Percentiles rank a stretch among this genome's conserved stretches.
phyloP scores from a whole-genome alignment of 1,284 basidiomycete genomes.

The Pyrrhoderma noxium region DNA sequence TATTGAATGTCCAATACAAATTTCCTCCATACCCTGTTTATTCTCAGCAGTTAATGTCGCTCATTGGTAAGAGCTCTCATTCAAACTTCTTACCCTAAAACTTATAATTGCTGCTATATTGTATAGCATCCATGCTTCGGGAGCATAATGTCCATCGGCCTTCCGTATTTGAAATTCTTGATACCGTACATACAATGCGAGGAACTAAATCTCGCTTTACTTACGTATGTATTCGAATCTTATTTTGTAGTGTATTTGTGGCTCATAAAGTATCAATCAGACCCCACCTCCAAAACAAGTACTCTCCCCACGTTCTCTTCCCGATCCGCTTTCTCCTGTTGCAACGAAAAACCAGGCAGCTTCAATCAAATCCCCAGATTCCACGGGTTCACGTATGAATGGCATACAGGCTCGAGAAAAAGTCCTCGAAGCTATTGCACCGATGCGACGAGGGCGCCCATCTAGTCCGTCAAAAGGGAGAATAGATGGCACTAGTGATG shows the following conservation, averaged over 20 bases:
- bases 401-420: slow-evolving; percentile 64
- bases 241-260: slow-evolving; percentile 32
- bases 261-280: slow-evolving; percentile 37
- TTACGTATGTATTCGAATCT: slow-evolving; percentile 38
- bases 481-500: slow-evolving; percentile 10
- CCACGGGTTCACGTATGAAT: slow-evolving; percentile 28
- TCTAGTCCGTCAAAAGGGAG: slow-evolving; percentile 34
- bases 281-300: slow-evolving; percentile 14
- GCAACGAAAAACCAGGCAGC: neutral
- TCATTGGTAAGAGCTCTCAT: slow-evolving; percentile 64
- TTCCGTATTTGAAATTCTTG: slow-evolving; percentile 73
- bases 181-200: slow-evolving; percentile 71
- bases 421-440: slow-evolving; percentile 67
- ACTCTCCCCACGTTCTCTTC: slow-evolving; percentile 13
- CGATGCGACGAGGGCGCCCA: slow-evolving; percentile 70
- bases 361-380: neutral
- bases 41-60: slow-evolving; percentile 74
- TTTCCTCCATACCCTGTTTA: slow-evolving; percentile 92
- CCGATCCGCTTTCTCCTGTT: slow-evolving; percentile 5
- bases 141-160: slow-evolving; percentile 82
- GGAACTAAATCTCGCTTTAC: slow-evolving; percentile 76
- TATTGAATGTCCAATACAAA: slow-evolving; percentile 93
- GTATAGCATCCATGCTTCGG: slow-evolving; percentile 75
- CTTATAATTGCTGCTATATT: slow-evolving; percentile 7
- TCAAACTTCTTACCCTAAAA: slow-evolving; percentile 15